phyloP scores from a whole-genome alignment of 1,139 yeast genomes.

The Petasospora fabianii region DNA sequence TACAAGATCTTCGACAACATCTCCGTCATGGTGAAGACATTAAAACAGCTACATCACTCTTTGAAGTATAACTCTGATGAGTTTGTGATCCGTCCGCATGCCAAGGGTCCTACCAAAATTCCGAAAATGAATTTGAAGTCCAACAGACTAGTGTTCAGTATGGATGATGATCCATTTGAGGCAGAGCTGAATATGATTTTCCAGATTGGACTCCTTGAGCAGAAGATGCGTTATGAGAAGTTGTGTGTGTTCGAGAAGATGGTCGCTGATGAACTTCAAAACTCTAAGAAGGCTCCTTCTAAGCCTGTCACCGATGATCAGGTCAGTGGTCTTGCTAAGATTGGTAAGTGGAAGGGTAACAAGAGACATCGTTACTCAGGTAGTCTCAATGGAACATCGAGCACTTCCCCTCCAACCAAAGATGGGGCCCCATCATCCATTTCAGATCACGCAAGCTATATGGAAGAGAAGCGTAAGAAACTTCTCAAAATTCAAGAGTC shows the following conservation, averaged over 20 bases:
- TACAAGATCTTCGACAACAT: slow-evolving; percentile 61
- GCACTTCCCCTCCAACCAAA: background rate
- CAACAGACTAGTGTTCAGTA: slow-evolving; percentile 41
- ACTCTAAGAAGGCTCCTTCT: slow-evolving; percentile 47
- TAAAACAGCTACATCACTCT: slow-evolving; percentile 51
- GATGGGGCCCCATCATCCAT: background rate
- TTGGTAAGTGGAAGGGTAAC: slow-evolving; percentile 4
- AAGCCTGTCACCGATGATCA: slow-evolving; percentile 12
- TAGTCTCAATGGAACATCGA: slow-evolving; percentile 9
- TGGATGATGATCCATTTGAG: slow-evolving; percentile 92
- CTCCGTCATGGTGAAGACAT: slow-evolving; percentile 48
- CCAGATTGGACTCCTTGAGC: slow-evolving; percentile 74
- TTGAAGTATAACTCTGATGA: slow-evolving; percentile 38
- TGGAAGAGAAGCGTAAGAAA: slow-evolving; percentile 2
- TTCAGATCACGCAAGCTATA: background rate
- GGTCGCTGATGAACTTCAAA: slow-evolving; percentile 22
- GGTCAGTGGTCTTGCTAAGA: slow-evolving; percentile 2
- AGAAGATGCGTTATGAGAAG: slow-evolving; percentile 59
- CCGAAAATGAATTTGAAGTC: slow-evolving; percentile 50
- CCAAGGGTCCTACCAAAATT: slow-evolving; percentile 36
- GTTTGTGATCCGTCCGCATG: slow-evolving; percentile 35
- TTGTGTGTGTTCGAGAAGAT: slow-evolving; percentile 46
- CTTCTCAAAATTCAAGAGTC: slow-evolving; percentile 37
- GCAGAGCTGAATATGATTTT: slow-evolving; percentile 68
- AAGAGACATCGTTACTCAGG: slow-evolving; percentile 6